Conservation (phyloP, 1,284 basidiomycete species). For the Pseudozyma sp. region DNA sequence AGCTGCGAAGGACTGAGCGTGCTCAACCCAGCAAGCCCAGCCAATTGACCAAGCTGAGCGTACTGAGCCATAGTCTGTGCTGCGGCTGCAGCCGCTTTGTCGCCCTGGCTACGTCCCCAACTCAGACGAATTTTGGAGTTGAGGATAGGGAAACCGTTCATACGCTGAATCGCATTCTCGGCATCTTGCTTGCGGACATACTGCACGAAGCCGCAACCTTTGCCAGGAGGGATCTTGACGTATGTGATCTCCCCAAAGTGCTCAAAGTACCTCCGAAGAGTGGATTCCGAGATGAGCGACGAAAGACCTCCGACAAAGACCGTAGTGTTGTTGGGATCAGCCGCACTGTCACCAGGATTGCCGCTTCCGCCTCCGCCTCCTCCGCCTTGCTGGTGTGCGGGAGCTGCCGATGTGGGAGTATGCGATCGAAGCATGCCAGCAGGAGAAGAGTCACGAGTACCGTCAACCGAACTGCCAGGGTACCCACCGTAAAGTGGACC, state of each 20-base stretch:
- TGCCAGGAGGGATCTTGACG: slow-evolving; percentile 93
- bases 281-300: slow-evolving; percentile 64
- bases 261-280: slow-evolving; percentile 64
- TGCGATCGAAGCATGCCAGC: slow-evolving; percentile 32
- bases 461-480: slow-evolving; percentile 20
- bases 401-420: slow-evolving; percentile 39
- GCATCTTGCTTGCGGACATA: slow-evolving; percentile 91
- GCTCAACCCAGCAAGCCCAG: slow-evolving; percentile 55
- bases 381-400: slow-evolving; percentile 9
- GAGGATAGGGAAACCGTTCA: slow-evolving; percentile 94
- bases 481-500: slow-evolving; percentile 35
- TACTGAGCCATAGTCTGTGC: slow-evolving; percentile 59
- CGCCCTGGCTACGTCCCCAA: slow-evolving; percentile 78
- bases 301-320: slow-evolving; percentile 68
- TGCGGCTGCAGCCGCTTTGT: slow-evolving; percentile 67
- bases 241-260: slow-evolving; percentile 67
- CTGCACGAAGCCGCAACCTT: slow-evolving; percentile 95
- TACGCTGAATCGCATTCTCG: slow-evolving; percentile 89
- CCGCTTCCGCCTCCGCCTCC: slow-evolving; percentile 8
- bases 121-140: slow-evolving; percentile 85
- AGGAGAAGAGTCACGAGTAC: slow-evolving; percentile 26
- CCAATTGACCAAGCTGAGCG: slow-evolving; percentile 57
- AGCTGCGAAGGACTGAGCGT: slow-evolving; percentile 53
- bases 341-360: slow-evolving; percentile 49
- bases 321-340: slow-evolving; percentile 67